Conservation (phyloP, 1,284 basidiomycete genomes). For the Nidula niveotomentosa region DNA sequence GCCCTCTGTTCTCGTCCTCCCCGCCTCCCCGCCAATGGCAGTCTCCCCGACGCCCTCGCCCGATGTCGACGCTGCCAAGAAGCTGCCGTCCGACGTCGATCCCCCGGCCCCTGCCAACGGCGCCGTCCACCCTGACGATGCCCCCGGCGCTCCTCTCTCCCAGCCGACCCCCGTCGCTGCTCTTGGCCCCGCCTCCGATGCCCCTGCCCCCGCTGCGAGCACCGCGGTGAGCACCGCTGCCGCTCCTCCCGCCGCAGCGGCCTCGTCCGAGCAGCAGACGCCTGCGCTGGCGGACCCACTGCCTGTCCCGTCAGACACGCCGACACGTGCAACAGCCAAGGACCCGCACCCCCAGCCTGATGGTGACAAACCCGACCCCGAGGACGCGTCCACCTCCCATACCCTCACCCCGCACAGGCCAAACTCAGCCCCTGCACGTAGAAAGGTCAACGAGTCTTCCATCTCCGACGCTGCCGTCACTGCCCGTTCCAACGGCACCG, state of each 20-base stretch:
- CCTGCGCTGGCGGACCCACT: too few species aligned
- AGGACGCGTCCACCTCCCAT: slow-evolving; percentile 12
- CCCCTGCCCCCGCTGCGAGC: too few species aligned
- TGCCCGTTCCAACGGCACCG: slow-evolving; percentile 5
- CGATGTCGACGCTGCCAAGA: slow-evolving; percentile 1
- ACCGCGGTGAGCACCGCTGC: neutral
- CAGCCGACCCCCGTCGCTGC: slow-evolving; percentile 9
- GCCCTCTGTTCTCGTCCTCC: neutral
- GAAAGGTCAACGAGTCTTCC: slow-evolving; percentile 1
- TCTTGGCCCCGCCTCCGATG: neutral
- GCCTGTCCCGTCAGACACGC: slow-evolving; percentile 2
- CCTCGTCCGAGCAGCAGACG: neutral
- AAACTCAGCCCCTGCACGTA: slow-evolving; percentile 2
- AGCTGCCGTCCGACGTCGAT: neutral
- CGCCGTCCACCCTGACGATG: neutral
- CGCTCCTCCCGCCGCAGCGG: slow-evolving; percentile 8
- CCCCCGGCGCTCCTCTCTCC: neutral
- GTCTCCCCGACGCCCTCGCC: slow-evolving; percentile 11
- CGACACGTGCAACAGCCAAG: slow-evolving; percentile 7
- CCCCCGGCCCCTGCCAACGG: slow-evolving; percentile 1
- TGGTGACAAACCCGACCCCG: slow-evolving; percentile 7
- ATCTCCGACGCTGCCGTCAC: neutral
- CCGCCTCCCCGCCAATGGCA: slow-evolving; percentile 11
- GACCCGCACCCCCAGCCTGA: slow-evolving; percentile 7
- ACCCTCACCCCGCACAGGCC: slow-evolving; percentile 6